phyloP scores from a whole-genome alignment of 1,139 yeast species.

The Diutina neorugosa region DNA sequence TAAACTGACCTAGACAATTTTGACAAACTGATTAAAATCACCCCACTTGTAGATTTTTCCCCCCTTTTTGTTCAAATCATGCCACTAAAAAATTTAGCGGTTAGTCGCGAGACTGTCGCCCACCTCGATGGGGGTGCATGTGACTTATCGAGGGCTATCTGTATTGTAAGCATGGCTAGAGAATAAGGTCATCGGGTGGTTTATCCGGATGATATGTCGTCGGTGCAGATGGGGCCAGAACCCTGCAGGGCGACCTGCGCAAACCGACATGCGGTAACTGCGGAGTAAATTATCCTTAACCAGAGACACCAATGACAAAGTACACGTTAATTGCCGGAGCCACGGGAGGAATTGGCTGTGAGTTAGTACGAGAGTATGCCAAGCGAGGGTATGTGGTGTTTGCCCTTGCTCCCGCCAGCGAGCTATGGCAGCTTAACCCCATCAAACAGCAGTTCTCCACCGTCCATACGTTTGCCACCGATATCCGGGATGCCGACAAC shows the following conservation, averaged over 20 bases:
- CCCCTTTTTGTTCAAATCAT: too few species aligned
- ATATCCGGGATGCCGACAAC: slow-evolving; percentile 15
- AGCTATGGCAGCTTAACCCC: slow-evolving; percentile 16
- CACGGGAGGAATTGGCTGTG: slow-evolving; percentile 2
- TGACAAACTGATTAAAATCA: too few species aligned
- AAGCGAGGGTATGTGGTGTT: neutral
- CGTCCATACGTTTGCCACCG: slow-evolving; percentile 16
- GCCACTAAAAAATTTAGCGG: too few species aligned
- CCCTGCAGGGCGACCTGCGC: neutral
- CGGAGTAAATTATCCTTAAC: neutral
- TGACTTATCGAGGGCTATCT: too few species aligned
- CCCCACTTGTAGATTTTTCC: too few species aligned
- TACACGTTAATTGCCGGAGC: neutral
- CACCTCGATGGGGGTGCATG: too few species aligned
- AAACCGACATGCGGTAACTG: neutral
- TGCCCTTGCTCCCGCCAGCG: neutral
- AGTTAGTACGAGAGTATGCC: neutral
- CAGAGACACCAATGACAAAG: neutral
- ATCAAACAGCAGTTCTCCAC: slow-evolving; percentile 12
- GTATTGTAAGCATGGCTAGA: too few species aligned
- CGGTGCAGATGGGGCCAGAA: neutral
- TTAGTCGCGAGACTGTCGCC: too few species aligned
- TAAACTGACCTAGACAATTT: too few species aligned
- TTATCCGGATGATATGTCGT: neutral
- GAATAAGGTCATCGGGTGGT: neutral